These are phyloP conservation scores for Vigna nakashimae DNA, from an alignment of 306 rosid species.

Conservation along the genomic window DNA sequence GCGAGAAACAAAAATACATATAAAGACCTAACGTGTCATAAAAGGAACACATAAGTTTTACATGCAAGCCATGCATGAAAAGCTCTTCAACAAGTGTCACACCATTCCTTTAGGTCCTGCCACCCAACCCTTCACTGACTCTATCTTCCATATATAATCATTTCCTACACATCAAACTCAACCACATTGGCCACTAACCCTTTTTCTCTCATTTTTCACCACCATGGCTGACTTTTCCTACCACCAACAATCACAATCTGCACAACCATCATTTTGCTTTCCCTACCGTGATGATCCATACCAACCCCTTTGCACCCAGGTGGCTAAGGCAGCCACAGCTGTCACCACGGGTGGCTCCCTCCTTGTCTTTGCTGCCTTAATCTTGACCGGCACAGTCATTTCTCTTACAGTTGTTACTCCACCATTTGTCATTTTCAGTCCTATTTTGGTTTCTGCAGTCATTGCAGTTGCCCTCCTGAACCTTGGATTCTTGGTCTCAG, in stretches of 20 bases:
- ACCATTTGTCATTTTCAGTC: constrained; percentile 80
- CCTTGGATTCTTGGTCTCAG: constrained; percentile 70
- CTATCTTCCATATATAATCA: constrained; percentile 28
- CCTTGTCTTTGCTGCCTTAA: constrained; percentile 59
- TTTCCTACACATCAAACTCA: constrained; percentile 28
- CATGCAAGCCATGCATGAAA: constrained; percentile 80
- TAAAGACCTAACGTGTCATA: constrained; percentile 48
- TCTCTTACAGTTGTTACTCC: constrained; percentile 67
- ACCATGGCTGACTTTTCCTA: background rate
- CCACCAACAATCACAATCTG: no score
- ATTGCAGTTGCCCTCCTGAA: constrained; percentile 48
- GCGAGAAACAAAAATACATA: no score
- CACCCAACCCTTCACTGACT: constrained; percentile 26
- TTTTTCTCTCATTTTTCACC: background rate
- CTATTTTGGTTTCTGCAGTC: constrained; percentile 71
- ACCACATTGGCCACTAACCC: no score
- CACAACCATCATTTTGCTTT: background rate
- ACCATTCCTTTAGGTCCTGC: constrained; percentile 43
- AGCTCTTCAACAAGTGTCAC: constrained; percentile 61
- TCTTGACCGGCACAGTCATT: constrained; percentile 61
- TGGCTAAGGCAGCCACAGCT: constrained; percentile 67
- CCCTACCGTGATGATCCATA: background rate
- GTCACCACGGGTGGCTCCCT: constrained; percentile 70
- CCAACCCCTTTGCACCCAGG: constrained; percentile 49
- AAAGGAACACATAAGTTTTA: background rate